These are phyloP conservation scores for Leishmania tarentolae DNA, from an alignment of 208 protist species.

Conservation along the genomic window DNA sequence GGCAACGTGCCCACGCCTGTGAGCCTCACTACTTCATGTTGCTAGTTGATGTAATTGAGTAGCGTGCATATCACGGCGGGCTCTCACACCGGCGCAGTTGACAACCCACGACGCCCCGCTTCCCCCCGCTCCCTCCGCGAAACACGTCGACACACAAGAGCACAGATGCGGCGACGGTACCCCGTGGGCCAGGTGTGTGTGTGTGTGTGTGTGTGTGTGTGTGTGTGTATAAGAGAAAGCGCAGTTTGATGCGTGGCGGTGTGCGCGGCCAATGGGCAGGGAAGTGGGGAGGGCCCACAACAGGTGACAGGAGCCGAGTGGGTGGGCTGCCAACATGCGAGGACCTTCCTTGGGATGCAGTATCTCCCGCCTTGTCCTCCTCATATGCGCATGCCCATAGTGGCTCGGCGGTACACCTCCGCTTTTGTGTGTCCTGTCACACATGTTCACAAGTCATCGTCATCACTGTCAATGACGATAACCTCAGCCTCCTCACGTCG, in stretches of 20 bases:
- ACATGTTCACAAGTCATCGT: background rate
- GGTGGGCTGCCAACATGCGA: too few relatives aligned
- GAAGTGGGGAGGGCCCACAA: background rate
- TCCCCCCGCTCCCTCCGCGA: too few relatives aligned
- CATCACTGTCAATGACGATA: constrained; percentile 12
- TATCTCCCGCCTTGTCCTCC: background rate
- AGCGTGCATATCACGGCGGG: background rate
- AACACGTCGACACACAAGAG: background rate
- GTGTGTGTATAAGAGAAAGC: background rate
- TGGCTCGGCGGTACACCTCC: background rate
- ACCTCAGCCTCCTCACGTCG: background rate
- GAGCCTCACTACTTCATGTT: background rate
- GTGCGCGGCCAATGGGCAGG: background rate
- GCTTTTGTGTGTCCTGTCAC: background rate
- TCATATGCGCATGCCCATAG: background rate
- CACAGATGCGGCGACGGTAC: too few relatives aligned
- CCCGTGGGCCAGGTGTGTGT: background rate
- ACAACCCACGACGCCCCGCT: background rate
- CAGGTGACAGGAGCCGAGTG: too few relatives aligned
- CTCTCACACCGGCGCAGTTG: background rate
- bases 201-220: background rate
- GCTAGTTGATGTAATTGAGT: background rate
- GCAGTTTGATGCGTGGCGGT: background rate
- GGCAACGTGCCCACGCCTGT: background rate
- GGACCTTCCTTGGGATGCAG: background rate